Evolutionary conservation across 495 filamentous ascomycete genomes (phyloP), one percentile per base, ranked within the genome.

Genomic region (Astrothelium subdiscretum): DNA sequence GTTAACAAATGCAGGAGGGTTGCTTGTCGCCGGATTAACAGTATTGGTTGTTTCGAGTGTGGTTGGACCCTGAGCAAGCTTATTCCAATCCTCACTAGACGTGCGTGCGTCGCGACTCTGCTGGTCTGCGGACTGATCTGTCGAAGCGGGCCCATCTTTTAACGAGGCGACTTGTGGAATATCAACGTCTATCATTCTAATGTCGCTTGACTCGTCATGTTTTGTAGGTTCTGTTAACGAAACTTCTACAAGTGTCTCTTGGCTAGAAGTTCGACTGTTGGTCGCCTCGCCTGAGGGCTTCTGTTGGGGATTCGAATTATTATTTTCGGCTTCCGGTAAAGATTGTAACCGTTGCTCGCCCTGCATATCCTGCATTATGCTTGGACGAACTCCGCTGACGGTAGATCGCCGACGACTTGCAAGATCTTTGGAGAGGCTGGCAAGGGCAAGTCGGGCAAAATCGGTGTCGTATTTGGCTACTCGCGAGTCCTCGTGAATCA

Each of bases 401-500:
- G 81, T 84, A 11, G 84, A 86, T 27, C 75, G 74, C 27, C 81
- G 78, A 38, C 83, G 80, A 58, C 82, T 80, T 3, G 76, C 77
- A 18, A 78, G 81, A 69, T 85, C 84, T 32, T 80, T 80, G 31
- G 79, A 77, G 2, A 82, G 78, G 62, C 80, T 86, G 63, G 87
- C 81, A 48, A 94, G 77, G 2, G 92, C 89, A 31, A 92, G 82
- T 42, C 91, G 85, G 24, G 92, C 92, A 64, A 97, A 29, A 8
- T 54, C 48, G 3, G 48, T 54, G 29, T 54, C 48, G 48, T 54
- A 54, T 24, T 54, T 54, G 26, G 24, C 48, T 11, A 54, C 15
- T 54, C 48, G 48, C 2, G n/a, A 10, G 12, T 54, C 48, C 20
- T 20, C 24, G 29, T 29, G 6, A 24, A 59, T 59, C 57, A 59